phyloP scores from a whole-genome alignment of 2,329 filamentous ascomycete species.

The Epichloe festucae region DNA sequence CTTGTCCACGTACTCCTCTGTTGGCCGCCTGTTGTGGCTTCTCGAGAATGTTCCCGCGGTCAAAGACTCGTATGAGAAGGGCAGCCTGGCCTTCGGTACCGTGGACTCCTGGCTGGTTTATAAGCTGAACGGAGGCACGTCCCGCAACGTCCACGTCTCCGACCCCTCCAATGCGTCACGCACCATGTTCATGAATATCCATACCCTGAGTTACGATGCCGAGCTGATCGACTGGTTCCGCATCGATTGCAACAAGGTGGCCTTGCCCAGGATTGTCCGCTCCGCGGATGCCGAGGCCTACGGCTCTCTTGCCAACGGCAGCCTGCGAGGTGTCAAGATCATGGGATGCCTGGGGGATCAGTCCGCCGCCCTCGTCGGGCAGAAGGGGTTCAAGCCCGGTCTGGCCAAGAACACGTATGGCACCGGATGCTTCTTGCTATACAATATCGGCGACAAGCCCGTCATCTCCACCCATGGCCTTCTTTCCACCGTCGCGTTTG shows the following conservation, averaged over 20 bases:
- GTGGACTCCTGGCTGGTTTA: slow-evolving; percentile 73
- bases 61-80: slow-evolving; percentile 56
- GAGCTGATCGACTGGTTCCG: slow-evolving; percentile 63
- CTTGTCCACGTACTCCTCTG: slow-evolving; percentile 71
- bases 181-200: slow-evolving; percentile 79
- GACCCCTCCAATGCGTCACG: slow-evolving; percentile 73
- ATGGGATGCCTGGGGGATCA: slow-evolving; percentile 77
- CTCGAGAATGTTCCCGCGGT: slow-evolving; percentile 55
- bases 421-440: slow-evolving; percentile 73
- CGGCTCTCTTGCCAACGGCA: slow-evolving; percentile 47
- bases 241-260: slow-evolving; percentile 54
- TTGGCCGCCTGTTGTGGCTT: slow-evolving; percentile 67
- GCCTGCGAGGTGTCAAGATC: slow-evolving; percentile 54
- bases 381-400: slow-evolving; percentile 64
- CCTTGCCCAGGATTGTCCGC: slow-evolving; percentile 63
- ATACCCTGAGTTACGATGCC: slow-evolving; percentile 62
- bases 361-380: slow-evolving; percentile 67
- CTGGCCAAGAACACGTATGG: slow-evolving; percentile 78
- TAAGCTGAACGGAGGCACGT: slow-evolving; percentile 60
- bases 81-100: slow-evolving; percentile 63
- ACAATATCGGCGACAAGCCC: slow-evolving; percentile 69
- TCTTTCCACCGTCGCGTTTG: slow-evolving; percentile 64
- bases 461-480: slow-evolving; percentile 69
- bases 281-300: slow-evolving; percentile 60
- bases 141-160: slow-evolving; percentile 56